phyloP scores from a whole-genome alignment of 345 rosid genomes.

The Garcia nutans region DNA sequence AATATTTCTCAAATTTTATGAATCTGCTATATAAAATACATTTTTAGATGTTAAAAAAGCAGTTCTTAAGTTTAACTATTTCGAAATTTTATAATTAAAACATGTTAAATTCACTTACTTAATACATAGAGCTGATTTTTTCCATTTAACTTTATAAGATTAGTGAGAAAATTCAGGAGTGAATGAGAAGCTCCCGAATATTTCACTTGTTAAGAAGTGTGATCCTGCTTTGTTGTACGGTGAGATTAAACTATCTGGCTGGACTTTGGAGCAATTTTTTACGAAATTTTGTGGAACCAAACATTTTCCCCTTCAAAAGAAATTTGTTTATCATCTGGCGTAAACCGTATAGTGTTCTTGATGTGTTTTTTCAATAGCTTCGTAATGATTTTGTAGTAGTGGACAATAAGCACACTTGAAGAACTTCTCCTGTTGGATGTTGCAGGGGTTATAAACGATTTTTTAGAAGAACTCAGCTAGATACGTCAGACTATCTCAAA shows the following conservation, averaged over 20 bases:
- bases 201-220: neutral
- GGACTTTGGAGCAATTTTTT: too few relatives aligned
- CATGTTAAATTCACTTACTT: too few relatives aligned
- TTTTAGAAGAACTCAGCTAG: conserved; percentile 23
- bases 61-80: too few relatives aligned
- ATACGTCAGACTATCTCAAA: conserved; percentile 26
- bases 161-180: neutral
- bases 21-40: too few relatives aligned
- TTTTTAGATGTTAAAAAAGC: too few relatives aligned
- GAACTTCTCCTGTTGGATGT: neutral
- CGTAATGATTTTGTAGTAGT: neutral
- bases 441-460: conserved; percentile 31
- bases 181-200: neutral
- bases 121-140: too few relatives aligned
- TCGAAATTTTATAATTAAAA: too few relatives aligned
- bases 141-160: too few relatives aligned
- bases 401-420: neutral
- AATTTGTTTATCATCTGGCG: neutral
- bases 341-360: neutral
- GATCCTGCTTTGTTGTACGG: neutral
- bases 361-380: neutral
- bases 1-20: too few relatives aligned
- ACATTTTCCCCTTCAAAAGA: neutral
- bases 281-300: neutral
- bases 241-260: too few relatives aligned